Conservation (phyloP, 1,284 basidiomycete species). For the Pterulicium gracile region DNA sequence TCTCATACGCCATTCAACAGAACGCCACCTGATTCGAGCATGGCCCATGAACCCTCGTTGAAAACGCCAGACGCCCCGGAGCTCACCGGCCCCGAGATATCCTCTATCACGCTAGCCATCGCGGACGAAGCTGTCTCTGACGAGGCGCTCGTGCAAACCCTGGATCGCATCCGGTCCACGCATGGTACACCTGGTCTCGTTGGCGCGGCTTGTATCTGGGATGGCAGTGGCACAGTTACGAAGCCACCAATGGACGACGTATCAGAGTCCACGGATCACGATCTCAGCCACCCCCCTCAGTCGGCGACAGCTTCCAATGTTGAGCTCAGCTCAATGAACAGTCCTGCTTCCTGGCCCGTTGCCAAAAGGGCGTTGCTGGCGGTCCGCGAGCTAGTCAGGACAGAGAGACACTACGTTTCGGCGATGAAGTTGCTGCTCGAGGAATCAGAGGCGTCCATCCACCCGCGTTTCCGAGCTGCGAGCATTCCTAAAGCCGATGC, state of each 20-base stretch:
- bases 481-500: conserved; percentile 3
- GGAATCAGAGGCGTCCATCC: conserved; percentile 1
- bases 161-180: conserved; percentile 28
- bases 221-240: conserved; percentile 10
- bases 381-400: conserved; percentile 51
- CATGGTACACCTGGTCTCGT: neutral
- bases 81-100: conserved; percentile 23
- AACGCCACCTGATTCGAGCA: neutral
- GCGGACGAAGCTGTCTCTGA: conserved; percentile 37
- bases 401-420: conserved; percentile 51
- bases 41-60: neutral
- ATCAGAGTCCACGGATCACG: conserved; percentile 9
- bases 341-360: conserved; percentile 26
- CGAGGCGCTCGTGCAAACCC: conserved; percentile 30
- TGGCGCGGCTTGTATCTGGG: conserved; percentile 6
- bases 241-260: neutral
- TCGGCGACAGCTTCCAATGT: neutral
- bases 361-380: conserved; percentile 45
- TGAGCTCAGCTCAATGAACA: neutral
- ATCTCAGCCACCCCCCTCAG: neutral
- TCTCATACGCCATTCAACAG: too few relatives aligned
- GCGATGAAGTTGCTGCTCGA: conserved; percentile 33
- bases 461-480: conserved; percentile 4
- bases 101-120: conserved; percentile 35
- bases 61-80: neutral